Evolutionary conservation across 495 filamentous ascomycete species (phyloP).

Genomic region (Barbatosphaeria neglecta): DNA sequence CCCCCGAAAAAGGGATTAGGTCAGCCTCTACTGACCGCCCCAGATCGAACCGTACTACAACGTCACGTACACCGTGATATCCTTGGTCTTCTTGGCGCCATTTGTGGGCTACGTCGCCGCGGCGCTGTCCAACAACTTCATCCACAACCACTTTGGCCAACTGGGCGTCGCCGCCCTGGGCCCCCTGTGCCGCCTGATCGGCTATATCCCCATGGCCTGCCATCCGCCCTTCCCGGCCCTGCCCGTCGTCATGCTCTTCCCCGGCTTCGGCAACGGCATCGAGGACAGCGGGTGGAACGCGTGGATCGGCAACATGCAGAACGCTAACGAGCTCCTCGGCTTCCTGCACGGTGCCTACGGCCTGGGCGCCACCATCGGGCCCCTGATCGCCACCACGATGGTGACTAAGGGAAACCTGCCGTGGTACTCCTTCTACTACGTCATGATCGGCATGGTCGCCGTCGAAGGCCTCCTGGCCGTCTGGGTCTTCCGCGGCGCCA

Average conservation of each 20-base stretch:
- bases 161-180: conserved; percentile 60
- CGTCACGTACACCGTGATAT: conserved; percentile 67
- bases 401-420: conserved; percentile 42
- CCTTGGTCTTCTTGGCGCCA: conserved; percentile 70
- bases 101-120: conserved; percentile 72
- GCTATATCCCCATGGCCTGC: conserved; percentile 56
- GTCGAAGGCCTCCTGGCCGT: conserved; percentile 44
- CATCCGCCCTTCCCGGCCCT: conserved; percentile 69
- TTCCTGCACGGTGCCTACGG: conserved; percentile 67
- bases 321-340: conserved; percentile 59
- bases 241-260: conserved; percentile 56
- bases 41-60: conserved; percentile 54
- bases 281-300: conserved; percentile 70
- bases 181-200: conserved; percentile 51
- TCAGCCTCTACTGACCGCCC: conserved; percentile 1
- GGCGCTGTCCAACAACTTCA: conserved; percentile 54
- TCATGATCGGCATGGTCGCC: conserved; percentile 51
- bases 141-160: conserved; percentile 51
- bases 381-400: conserved; percentile 66
- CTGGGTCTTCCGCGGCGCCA: conserved; percentile 57
- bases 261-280: conserved; percentile 62
- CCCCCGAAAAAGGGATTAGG: background rate
- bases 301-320: conserved; percentile 66
- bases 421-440: conserved; percentile 59
- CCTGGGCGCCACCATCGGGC: conserved; percentile 61